Percentiles rank a stretch among this genome's conserved stretches.
These are phyloP conservation scores for Taxillus chinensis DNA, from an alignment of 164 flowering plant species.

Conservation along the genomic window DNA sequence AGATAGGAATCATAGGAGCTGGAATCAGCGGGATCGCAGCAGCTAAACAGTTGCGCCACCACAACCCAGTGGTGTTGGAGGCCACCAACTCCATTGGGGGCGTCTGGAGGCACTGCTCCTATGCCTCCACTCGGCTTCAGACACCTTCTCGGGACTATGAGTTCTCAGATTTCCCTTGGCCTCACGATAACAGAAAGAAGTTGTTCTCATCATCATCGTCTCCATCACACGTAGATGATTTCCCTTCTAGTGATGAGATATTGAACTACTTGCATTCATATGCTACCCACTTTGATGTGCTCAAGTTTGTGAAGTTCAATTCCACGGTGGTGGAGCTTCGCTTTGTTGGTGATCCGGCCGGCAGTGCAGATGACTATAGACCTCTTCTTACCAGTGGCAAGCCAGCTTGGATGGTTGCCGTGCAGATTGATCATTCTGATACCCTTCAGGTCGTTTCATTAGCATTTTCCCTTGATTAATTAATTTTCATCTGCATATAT, in stretches of 20 bases:
- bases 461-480: neutral
- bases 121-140: constrained; percentile 65
- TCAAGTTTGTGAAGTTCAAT: constrained; percentile 48
- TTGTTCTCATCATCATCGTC: no score
- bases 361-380: constrained; percentile 19
- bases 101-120: constrained; percentile 82
- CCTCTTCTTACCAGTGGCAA: constrained; percentile 46
- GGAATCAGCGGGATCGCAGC: constrained; percentile 93
- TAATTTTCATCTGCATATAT: no score
- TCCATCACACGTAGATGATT: constrained; percentile 6
- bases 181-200: constrained; percentile 5
- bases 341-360: constrained; percentile 26
- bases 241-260: constrained; percentile 63
- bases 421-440: constrained; percentile 34
- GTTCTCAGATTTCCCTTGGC: constrained; percentile 92
- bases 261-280: constrained; percentile 67
- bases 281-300: constrained; percentile 60
- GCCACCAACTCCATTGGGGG: constrained; percentile 78
- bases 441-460: constrained; percentile 38
- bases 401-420: constrained; percentile 83
- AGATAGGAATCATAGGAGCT: constrained; percentile 74
- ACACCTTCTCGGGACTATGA: constrained; percentile 75
- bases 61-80: constrained; percentile 78
- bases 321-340: constrained; percentile 75
- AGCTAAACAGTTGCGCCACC: constrained; percentile 55